Evolutionary conservation across 2,329 filamentous ascomycete genomes (phyloP).

Genomic region (Neofusicoccum ribis): DNA sequence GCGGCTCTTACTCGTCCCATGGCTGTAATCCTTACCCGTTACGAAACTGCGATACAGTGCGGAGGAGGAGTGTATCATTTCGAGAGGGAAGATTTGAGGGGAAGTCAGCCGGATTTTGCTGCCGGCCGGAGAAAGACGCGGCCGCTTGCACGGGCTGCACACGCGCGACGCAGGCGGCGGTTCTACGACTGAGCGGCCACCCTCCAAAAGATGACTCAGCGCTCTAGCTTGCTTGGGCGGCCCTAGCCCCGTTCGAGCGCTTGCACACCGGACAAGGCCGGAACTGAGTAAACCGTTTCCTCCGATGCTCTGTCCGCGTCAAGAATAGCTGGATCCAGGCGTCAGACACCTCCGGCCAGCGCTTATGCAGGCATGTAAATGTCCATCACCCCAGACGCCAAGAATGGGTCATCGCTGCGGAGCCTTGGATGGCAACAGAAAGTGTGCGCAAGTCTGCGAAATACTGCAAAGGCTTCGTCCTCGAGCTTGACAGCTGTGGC

Average conservation of each 20-base stretch:
- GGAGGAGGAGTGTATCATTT: conserved; percentile 17
- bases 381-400: conserved; percentile 1
- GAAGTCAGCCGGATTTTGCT: conserved; percentile 3
- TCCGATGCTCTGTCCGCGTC: conserved; percentile 4
- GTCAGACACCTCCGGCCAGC: conserved; percentile 4
- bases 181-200: background rate
- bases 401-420: background rate
- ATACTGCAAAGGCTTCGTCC: background rate
- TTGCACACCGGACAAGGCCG: background rate
- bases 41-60: conserved; percentile 13
- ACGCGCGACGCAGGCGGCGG: background rate
- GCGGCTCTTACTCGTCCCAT: conserved; percentile 18
- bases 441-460: background rate
- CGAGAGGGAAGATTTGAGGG: conserved; percentile 16
- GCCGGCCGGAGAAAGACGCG: background rate
- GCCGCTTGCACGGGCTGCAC: background rate
- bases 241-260: conserved; percentile 4
- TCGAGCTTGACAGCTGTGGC: no score
- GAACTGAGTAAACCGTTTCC: conserved; percentile 8
- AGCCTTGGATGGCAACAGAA: background rate
- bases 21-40: conserved; percentile 11
- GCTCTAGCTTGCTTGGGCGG: background rate
- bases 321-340: conserved; percentile 7
- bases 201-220: background rate
- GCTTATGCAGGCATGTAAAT: conserved; percentile 12